Conservation (phyloP, 2,329 filamentous ascomycete genomes). For the Claviceps sp. region DNA sequence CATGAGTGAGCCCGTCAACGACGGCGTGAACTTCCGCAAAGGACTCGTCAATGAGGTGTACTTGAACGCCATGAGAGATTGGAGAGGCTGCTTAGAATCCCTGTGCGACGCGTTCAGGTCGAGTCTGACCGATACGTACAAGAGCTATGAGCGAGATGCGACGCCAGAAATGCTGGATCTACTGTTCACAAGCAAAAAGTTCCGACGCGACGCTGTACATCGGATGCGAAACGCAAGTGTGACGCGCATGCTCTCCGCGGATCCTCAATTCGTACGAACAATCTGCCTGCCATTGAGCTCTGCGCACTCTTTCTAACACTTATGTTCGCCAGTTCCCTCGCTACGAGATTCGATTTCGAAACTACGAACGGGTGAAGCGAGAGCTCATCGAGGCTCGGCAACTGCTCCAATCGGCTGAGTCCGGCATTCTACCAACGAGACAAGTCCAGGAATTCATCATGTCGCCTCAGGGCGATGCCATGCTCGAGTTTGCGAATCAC, state of each 20-base stretch:
- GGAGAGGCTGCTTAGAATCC: constrained; percentile 28
- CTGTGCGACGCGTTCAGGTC: constrained; percentile 27
- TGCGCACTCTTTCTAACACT: neutral
- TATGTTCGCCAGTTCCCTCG: constrained; percentile 21
- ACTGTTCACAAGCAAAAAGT: constrained; percentile 27
- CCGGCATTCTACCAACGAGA: constrained; percentile 25
- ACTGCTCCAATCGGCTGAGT: constrained; percentile 27
- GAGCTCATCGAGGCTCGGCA: constrained; percentile 26
- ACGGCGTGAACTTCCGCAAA: constrained; percentile 9
- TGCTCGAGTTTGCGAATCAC: constrained; percentile 38
- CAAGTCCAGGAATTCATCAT: constrained; percentile 29
- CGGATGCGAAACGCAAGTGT: constrained; percentile 33
- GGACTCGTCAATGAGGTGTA: constrained; percentile 17
- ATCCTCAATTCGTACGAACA: constrained; percentile 27
- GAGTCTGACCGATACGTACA: constrained; percentile 32
- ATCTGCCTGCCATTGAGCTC: neutral
- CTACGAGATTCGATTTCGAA: constrained; percentile 34
- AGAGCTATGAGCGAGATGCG: constrained; percentile 29
- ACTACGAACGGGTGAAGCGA: constrained; percentile 30
- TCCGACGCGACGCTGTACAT: constrained; percentile 28
- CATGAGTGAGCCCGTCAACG: constrained; percentile 19
- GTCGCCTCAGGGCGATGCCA: constrained; percentile 30
- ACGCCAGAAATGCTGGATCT: constrained; percentile 28
- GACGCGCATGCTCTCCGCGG: constrained; percentile 27
- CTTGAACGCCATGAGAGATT: constrained; percentile 28